A percentile compares a stretch with the other conserved stretches of the same genome.
Conservation (phyloP, 768 basidiomycete genomes). For the Mycena albidolilacea region DNA sequence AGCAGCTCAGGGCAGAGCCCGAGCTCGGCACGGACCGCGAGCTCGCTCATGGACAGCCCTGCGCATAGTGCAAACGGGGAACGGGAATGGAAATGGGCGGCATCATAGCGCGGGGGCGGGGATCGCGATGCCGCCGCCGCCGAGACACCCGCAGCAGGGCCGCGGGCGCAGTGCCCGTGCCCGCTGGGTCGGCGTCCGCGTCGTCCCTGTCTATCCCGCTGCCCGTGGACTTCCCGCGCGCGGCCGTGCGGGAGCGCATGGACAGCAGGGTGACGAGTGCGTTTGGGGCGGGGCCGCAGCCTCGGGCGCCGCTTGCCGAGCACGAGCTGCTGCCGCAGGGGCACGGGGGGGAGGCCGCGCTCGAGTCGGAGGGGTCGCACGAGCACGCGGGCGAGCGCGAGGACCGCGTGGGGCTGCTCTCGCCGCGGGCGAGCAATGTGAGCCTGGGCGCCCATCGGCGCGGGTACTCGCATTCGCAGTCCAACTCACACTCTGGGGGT, state of each 20-base stretch:
- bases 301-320: constrained; percentile 19
- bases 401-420: constrained; percentile 72
- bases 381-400: constrained; percentile 77
- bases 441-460: no score
- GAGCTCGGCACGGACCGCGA: no score
- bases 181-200: constrained; percentile 18
- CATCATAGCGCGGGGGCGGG: constrained; percentile 42
- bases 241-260: constrained; percentile 28
- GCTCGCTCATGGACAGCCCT: no score
- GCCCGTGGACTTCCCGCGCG: constrained; percentile 38
- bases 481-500: no score
- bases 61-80: no score
- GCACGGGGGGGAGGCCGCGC: constrained; percentile 37
- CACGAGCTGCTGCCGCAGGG: constrained; percentile 16
- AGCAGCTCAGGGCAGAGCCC: no score
- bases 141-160: constrained; percentile 47
- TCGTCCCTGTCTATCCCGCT: background rate
- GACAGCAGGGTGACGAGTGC: constrained; percentile 41
- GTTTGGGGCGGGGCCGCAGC: constrained; percentile 24
- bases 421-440: no score
- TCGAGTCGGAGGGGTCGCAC: constrained; percentile 69
- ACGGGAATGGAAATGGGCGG: no score
- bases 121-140: constrained; percentile 61
- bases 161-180: constrained; percentile 41
- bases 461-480: no score